These are phyloP conservation scores for Ramalina intermedia DNA, from an alignment of 495 filamentous ascomycete genomes.

Conservation along the genomic window DNA sequence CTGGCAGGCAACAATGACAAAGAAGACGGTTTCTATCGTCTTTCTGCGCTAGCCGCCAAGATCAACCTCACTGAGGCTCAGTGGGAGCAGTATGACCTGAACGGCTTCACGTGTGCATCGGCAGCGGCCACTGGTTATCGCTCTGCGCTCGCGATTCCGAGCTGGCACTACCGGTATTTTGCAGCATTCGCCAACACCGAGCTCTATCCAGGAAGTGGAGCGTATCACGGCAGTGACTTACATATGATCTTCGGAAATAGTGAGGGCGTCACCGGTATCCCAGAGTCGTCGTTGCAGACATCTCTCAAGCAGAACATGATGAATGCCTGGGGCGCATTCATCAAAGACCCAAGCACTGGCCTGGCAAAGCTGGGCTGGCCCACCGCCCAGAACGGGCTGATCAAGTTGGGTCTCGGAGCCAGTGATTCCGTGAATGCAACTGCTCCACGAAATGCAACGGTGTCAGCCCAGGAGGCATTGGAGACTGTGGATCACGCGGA, in stretches of 20 bases:
- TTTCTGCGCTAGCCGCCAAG: slow-evolving; percentile 20
- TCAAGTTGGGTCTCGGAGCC: too few species aligned
- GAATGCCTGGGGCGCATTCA: slow-evolving; percentile 38
- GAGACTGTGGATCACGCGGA: too few species aligned
- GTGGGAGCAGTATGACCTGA: slow-evolving; percentile 28
- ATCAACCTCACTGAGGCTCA: slow-evolving; percentile 14
- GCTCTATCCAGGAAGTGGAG: slow-evolving; percentile 28
- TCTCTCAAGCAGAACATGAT: slow-evolving; percentile 23
- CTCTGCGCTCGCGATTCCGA: slow-evolving; percentile 20
- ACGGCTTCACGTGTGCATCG: slow-evolving; percentile 32
- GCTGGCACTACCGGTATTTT: slow-evolving; percentile 39
- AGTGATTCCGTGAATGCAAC: too few species aligned
- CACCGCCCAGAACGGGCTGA: too few species aligned
- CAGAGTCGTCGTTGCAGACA: slow-evolving; percentile 17
- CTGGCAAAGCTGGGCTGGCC: slow-evolving; percentile 13
- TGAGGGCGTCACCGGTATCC: slow-evolving; percentile 22
- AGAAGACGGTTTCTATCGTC: slow-evolving; percentile 29
- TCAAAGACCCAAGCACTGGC: slow-evolving; percentile 30
- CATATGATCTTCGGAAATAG: slow-evolving; percentile 34
- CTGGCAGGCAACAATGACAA: slow-evolving; percentile 31
- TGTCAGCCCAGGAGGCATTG: too few species aligned
- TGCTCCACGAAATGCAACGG: too few species aligned
- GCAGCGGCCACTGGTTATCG: slow-evolving; percentile 8
- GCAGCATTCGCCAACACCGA: slow-evolving; percentile 32
- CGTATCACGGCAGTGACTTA: slow-evolving; percentile 35